These are phyloP conservation scores for apple (Malus domestica) DNA, from an alignment of 306 rosid species.

Conservation along the genomic window ASM211411v1 NC_041790.1:9685501-9686000, in stretches of 20 bases:
- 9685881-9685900: slow-evolving; percentile 4
- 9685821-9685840: neutral
- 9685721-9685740: neutral
- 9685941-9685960: slow-evolving; percentile 81
- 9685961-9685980: slow-evolving; percentile 84
- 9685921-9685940: slow-evolving; percentile 85
- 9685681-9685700: neutral
- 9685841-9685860: neutral
- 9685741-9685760: neutral
- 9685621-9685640: neutral
- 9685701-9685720: neutral
- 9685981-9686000: slow-evolving; percentile 84
- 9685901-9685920: slow-evolving; percentile 41
- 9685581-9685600: neutral
- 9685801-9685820: neutral
- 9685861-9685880: neutral
- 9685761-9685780: neutral
- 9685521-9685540: neutral
- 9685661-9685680: neutral
- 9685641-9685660: neutral
- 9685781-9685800: neutral
- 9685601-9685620: neutral
- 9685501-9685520: slow-evolving; percentile 24
- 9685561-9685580: neutral
- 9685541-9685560: slow-evolving; percentile 5